A percentile compares a stretch with the other conserved stretches of the same genome.
These are phyloP conservation scores for Diaporthe australafricana DNA, from an alignment of 2,329 filamentous ascomycete species.

Conservation along the genomic window DNA sequence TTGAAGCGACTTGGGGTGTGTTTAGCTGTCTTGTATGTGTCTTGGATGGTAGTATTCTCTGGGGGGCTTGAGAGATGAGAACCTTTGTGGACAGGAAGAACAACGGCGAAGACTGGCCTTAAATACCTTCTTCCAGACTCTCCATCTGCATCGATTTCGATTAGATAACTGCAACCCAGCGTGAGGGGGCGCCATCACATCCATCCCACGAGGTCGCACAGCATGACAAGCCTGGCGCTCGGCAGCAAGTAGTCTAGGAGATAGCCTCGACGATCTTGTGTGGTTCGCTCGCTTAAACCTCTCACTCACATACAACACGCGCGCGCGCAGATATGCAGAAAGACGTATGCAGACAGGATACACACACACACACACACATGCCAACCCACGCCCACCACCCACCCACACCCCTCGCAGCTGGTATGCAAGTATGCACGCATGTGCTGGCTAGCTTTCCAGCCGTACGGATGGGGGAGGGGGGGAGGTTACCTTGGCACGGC, in stretches of 20 bases:
- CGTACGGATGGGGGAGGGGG: background rate
- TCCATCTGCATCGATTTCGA: background rate
- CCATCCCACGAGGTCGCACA: slow-evolving; percentile 26
- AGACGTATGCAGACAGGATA: background rate
- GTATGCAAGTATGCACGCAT: slow-evolving; percentile 15
- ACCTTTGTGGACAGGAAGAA: background rate
- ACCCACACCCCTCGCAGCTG: background rate
- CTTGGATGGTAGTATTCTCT: slow-evolving; percentile 7
- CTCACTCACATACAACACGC: background rate
- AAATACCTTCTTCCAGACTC: slow-evolving; percentile 9
- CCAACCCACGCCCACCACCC: background rate
- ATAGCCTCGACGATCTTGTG: slow-evolving; percentile 14
- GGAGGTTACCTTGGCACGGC: background rate
- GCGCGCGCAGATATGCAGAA: background rate
- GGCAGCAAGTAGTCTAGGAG: background rate
- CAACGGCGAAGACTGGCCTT: slow-evolving; percentile 18
- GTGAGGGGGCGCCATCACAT: slow-evolving; percentile 16
- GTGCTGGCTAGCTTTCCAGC: slow-evolving; percentile 25
- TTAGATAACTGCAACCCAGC: background rate
- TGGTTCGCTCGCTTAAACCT: background rate
- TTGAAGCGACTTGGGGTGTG: background rate
- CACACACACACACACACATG: background rate
- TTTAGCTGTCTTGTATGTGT: background rate
- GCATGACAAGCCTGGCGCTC: background rate
- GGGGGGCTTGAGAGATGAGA: background rate